Percentiles rank a stretch among this genome's conserved stretches.
phyloP scores from a whole-genome alignment of 441 rosid species.

The Viola pubescens region DNA sequence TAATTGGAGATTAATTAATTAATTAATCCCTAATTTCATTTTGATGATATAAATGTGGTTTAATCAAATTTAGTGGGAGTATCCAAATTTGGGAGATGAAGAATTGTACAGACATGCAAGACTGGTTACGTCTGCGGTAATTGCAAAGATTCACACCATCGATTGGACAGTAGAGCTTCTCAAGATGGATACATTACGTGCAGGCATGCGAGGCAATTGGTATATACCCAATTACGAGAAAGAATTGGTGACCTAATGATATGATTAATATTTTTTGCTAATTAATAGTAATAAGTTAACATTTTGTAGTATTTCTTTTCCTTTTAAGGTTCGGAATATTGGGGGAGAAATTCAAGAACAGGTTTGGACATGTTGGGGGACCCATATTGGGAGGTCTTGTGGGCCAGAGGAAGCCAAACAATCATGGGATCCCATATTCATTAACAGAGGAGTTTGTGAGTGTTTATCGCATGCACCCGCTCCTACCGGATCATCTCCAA shows the following conservation, averaged over 20 bases:
- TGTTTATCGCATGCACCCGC: conserved; percentile 71
- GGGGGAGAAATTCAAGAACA: conserved; percentile 66
- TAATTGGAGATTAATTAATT: neutral
- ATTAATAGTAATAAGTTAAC: neutral
- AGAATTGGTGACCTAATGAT: neutral
- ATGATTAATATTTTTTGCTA: no score
- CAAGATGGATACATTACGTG: conserved; percentile 57
- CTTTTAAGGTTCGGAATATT: conserved; percentile 55
- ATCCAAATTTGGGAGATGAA: conserved; percentile 44
- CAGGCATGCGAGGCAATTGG: conserved; percentile 70
- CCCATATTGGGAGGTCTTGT: conserved; percentile 48
- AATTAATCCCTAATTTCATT: no score
- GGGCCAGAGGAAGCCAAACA: conserved; percentile 45
- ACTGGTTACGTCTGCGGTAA: conserved; percentile 68
- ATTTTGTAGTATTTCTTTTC: neutral
- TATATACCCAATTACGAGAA: no score
- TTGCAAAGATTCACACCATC: conserved; percentile 78
- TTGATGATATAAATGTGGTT: no score
- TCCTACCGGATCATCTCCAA: conserved; percentile 41
- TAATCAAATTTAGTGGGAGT: conserved; percentile 23
- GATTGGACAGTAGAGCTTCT: conserved; percentile 82
- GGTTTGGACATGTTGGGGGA: conserved; percentile 52
- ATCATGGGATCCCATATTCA: conserved; percentile 69
- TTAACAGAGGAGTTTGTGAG: conserved; percentile 70
- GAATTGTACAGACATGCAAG: conserved; percentile 52